Evolutionary conservation across 805 yeast genomes (phyloP), one percentile per base, ranked within the genome.

Genomic region (Candida krabiensis): DNA sequence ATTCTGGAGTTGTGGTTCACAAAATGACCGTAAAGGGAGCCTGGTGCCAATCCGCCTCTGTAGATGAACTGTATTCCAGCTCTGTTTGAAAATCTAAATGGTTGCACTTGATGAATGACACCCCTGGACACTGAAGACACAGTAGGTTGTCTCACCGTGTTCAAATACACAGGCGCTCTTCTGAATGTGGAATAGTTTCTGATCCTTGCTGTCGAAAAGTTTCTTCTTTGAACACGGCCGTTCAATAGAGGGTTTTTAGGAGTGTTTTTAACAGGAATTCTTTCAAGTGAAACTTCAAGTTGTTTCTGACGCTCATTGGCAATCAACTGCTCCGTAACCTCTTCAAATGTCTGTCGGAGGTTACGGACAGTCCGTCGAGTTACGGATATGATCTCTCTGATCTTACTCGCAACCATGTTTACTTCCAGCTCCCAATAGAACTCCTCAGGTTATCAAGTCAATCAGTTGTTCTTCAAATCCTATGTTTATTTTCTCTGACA

Each of bases 301-400:
- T 67, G 69, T 2, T 67, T 60, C 23, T 49, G 60, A 11, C 53
- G 43, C 33, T 53, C 53, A 25, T 54, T 49, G 8, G 55, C 48
- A 4, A 51, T 42, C 19, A 58, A 45, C 42, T 57, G 60, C 47
- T 67, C 69, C 24, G 69, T 67, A 38, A 76, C 60, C 41, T 76
- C 80, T 46, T 73, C 71, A 18, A 76, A 62, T 19, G 70, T 67
- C 52, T 69, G 69, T 41, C 71, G 68, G 41, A 72, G 60, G 39
- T 71, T 73, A 45, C 69, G 61, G 24, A 75, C 70, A 15, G 78
- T 65, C 49, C 64, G 68, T 34, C 71, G 63, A 12, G 77, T 63
- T 43, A 66, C 63, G 41, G 73, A 61, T 24, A 73, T 60, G 51
- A 75, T 61, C 55, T 74, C 73, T 55, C 67, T 67, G 33, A 73